phyloP scores from a whole-genome alignment of 2,329 filamentous ascomycete genomes.

The Penicillium polonicum region DNA sequence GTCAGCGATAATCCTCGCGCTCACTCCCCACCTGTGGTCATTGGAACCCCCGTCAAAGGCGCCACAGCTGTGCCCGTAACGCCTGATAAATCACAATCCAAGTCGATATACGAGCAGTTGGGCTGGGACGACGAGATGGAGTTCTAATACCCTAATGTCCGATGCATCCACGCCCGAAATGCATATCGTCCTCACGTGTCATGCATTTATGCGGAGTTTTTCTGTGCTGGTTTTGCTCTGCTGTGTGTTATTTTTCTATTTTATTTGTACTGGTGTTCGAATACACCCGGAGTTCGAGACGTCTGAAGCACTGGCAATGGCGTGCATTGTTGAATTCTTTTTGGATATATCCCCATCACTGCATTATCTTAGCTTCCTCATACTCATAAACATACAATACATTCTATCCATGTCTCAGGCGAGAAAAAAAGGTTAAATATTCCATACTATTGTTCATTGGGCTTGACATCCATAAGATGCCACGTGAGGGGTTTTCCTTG shows the following conservation, averaged over 20 bases:
- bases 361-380: slow-evolving; percentile 3
- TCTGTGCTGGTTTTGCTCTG: neutral
- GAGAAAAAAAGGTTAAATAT: neutral
- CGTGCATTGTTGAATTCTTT: neutral
- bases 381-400: neutral
- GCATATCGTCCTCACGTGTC: neutral
- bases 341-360: slow-evolving; percentile 7
- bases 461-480: neutral
- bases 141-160: slow-evolving; percentile 10
- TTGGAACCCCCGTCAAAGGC: slow-evolving; percentile 37
- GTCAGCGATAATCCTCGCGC: slow-evolving; percentile 5
- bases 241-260: neutral
- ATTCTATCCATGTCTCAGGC: neutral
- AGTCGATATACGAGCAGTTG: slow-evolving; percentile 44
- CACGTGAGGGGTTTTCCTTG: no score
- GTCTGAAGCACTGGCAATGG: neutral
- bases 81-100: slow-evolving; percentile 36
- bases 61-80: slow-evolving; percentile 30
- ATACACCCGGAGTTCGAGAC: neutral
- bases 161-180: neutral
- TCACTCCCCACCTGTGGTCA: slow-evolving; percentile 20
- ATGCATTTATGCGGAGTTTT: slow-evolving; percentile 1
- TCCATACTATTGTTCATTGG: neutral
- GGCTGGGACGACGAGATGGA: slow-evolving; percentile 45
- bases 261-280: neutral